Base-by-base conservation (phyloP, 2,329 filamentous ascomycete genomes). In the Alternaria triticina region DNA sequence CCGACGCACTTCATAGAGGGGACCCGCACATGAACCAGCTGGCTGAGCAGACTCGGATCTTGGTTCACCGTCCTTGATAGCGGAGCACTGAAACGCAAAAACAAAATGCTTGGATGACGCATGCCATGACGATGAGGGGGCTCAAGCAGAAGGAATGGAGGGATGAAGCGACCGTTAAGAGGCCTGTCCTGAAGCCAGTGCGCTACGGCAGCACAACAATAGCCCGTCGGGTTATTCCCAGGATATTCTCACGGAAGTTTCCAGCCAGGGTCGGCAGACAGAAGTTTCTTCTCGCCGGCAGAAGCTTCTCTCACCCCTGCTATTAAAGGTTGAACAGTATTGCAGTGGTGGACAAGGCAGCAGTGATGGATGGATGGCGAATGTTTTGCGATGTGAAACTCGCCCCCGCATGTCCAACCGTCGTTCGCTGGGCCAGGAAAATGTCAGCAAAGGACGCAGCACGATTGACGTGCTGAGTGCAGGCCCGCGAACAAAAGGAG, bases 131-230 rank as follows among this genome's bases (percentile, higher is more conserved):
- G 49, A 28, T 44, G 46, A 46, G 36, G 17, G 10, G 36, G 47
- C 49, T 33, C 40, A 25, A 17, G 40, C 54, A 52, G 46, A 36
- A 57, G 52, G 30, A 20, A 36, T 43, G 40, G 57, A 57, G 43
- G 55, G 40, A 20, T 43, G 56, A 56, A 51, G 56, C 61, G 56
- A 62, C 61, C 56, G 61, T 62, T 62, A 55, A 17, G 20, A 25
- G 58, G 58, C 44, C 51, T 61, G 43, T 49, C 15, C 23, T 17
- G 17, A 46, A 58, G 61, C 27, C 56, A 20, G 54, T 55, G 61
- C 45, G 22, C 50, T 40, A 17, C 20, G 30, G 50, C 45, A 50
- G 36, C 60, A 62, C 50, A 43, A 23, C 33, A 43, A 45, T 46
- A 54, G 49, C 25, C 55, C 56, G 61, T 59, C 61, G 56, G 61